phyloP scores from a whole-genome alignment of 2,329 filamentous ascomycete species.

The Aspergillus neotritici region DNA sequence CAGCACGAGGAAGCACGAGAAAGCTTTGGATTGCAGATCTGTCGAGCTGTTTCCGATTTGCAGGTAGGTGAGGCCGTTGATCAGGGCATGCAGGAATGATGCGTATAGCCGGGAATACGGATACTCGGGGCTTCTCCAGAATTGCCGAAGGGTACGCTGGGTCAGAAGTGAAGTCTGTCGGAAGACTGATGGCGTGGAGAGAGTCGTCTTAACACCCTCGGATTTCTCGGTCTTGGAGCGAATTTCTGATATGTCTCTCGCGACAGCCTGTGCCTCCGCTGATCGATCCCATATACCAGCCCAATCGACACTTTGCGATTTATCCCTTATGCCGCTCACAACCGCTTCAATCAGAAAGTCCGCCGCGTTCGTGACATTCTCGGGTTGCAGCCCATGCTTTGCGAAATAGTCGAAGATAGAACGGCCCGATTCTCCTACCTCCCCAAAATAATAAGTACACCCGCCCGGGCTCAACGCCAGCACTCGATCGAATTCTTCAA shows the following conservation, averaged over 20 bases:
- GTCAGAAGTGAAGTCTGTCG: constrained; percentile 61
- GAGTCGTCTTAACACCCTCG: constrained; percentile 4
- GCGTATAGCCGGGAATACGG: constrained; percentile 68
- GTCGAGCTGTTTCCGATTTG: constrained; percentile 57
- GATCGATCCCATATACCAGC: constrained; percentile 63
- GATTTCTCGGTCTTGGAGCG: constrained; percentile 43
- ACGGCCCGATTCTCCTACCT: constrained; percentile 57
- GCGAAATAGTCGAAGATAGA: constrained; percentile 61
- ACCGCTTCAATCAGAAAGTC: constrained; percentile 59
- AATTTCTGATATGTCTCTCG: constrained; percentile 58
- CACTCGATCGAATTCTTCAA: constrained; percentile 60
- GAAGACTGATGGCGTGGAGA: constrained; percentile 42
- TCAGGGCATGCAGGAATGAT: constrained; percentile 60
- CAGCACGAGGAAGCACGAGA: constrained; percentile 59
- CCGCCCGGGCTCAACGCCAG: constrained; percentile 61
- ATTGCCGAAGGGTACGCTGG: constrained; percentile 60
- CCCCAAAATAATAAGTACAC: constrained; percentile 63
- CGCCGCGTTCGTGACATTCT: constrained; percentile 55
- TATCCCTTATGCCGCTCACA: constrained; percentile 46
- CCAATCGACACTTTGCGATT: constrained; percentile 56
- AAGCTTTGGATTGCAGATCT: constrained; percentile 65
- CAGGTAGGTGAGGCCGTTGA: constrained; percentile 70
- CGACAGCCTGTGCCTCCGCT: constrained; percentile 50
- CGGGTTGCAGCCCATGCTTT: constrained; percentile 55
- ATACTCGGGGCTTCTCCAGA: constrained; percentile 68